These are phyloP conservation scores for Bisporella sp. DNA, from an alignment of 2,329 filamentous ascomycete species.

Conservation along the genomic window DNA sequence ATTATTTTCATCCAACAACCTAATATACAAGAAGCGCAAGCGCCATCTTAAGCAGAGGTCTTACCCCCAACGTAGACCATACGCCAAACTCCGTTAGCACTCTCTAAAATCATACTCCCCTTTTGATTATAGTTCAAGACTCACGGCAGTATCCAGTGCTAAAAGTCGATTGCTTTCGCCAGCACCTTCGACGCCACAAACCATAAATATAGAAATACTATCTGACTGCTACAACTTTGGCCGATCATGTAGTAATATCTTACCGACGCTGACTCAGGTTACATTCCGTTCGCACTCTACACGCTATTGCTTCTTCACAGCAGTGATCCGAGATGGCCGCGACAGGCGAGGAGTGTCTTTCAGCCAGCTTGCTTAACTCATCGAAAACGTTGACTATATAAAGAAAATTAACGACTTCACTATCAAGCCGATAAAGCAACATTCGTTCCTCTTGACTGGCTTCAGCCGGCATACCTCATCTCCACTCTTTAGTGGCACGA, in stretches of 20 bases:
- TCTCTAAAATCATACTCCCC: not conserved
- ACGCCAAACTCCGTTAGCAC: not conserved
- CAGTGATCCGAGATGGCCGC: too few relatives aligned
- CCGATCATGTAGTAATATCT: not conserved
- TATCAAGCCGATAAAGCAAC: slow-evolving; percentile 10
- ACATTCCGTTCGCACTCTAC: slow-evolving; percentile 7
- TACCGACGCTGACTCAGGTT: not conserved
- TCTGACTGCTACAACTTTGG: not conserved
- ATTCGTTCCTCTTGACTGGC: too few relatives aligned
- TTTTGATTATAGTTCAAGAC: not conserved
- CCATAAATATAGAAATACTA: not conserved
- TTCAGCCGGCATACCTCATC: too few relatives aligned
- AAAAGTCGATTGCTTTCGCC: not conserved
- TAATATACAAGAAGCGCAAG: slow-evolving; percentile 4
- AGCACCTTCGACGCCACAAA: not conserved
- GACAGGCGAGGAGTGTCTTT: too few relatives aligned
- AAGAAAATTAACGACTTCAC: slow-evolving; percentile 10
- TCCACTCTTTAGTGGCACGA: slow-evolving; percentile 8
- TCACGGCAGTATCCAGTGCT: not conserved
- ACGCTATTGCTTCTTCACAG: slow-evolving; percentile 6
- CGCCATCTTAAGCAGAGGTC: slow-evolving; percentile 3
- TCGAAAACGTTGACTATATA: slow-evolving; percentile 7
- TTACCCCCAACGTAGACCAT: not conserved
- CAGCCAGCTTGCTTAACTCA: slow-evolving; percentile 8
- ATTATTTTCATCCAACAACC: slow-evolving; percentile 1